Base-by-base conservation (phyloP, 75 land plant genomes). In the Larix kaempferi region DNA sequence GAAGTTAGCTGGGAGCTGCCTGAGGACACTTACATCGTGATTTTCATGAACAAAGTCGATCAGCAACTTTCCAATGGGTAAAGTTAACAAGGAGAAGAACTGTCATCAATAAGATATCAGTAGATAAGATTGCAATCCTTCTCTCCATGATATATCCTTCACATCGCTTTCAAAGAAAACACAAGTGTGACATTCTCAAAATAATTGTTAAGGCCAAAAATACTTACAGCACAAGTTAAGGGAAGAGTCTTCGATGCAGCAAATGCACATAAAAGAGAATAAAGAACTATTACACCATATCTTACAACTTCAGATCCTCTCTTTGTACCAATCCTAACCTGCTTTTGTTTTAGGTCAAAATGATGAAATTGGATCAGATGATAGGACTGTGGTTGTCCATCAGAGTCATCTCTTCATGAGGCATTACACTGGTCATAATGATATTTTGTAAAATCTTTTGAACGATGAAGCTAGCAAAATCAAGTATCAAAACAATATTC, bases 241-340 rank as follows among this genome's bases (percentile, higher is more conserved):
- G 98, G 98, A 83, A 95, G 87, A 77, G 80, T 72, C 78, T 79
- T 82, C 57, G 29, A 29, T n/a, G 82, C 44, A 25, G 79, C 86
- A 29, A 90, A 65, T 54, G 73, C 80, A 72, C 77, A 66, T 6
- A 89, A 26, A 71, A 88, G 76, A 57, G 78, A 56, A 76, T 93
- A 95, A 11, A 95, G 84, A 19, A 64, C 58, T 5, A 83, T 16
- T 13, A 94, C 79, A 14, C 88, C 85, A n/a, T 79, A 56, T 74
- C 83, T 88, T 22, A 95, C 98, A 2, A 90, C 85, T 62, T 76
- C 69, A 25, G 94, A 78, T 26, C 94, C 96, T 77, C 74, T 86
- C 65, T 83, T 73, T 21, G 98, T 94, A 58, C 97, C 98, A 2
- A 95, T 74, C 74, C 90, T 88, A 2, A 95, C 98, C 98, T 93